Evolutionary conservation across 2,329 filamentous ascomycete genomes (phyloP).

Genomic region (Plectosphaerella cucumerina): DNA sequence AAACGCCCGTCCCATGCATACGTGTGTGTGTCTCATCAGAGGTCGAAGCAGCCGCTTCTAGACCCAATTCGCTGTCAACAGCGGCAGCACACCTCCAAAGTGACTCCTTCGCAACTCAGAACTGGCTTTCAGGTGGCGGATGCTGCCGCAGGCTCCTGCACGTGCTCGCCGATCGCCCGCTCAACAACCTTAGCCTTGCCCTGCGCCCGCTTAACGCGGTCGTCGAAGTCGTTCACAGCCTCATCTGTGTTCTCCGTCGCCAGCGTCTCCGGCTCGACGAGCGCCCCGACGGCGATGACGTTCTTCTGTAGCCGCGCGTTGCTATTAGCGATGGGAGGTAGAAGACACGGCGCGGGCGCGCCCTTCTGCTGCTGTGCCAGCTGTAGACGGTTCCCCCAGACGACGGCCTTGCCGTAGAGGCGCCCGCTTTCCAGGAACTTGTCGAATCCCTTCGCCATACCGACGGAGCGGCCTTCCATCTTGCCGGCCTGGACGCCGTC

Average conservation of each 20-base stretch:
- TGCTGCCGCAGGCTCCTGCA: neutral
- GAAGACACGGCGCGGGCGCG: constrained; percentile 12
- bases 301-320: constrained; percentile 74
- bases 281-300: constrained; percentile 66
- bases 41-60: too few species aligned
- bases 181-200: constrained; percentile 85
- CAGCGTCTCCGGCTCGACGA: constrained; percentile 75
- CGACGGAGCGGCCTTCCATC: constrained; percentile 85
- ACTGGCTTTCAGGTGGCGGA: too few species aligned
- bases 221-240: constrained; percentile 86
- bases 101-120: too few species aligned
- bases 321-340: constrained; percentile 38
- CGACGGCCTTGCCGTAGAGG: constrained; percentile 69
- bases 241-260: constrained; percentile 83
- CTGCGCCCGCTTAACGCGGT: constrained; percentile 76
- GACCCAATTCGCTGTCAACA: too few species aligned
- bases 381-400: constrained; percentile 76
- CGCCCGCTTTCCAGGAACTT: constrained; percentile 81
- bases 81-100: too few species aligned
- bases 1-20: neutral
- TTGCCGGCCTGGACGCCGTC: constrained; percentile 77
- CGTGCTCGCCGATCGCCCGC: constrained; percentile 50
- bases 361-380: neutral
- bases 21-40: neutral
- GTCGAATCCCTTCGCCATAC: constrained; percentile 88